Evolutionary conservation across 2,329 filamentous ascomycete species (phyloP).

Genomic region (Achaetomium macrosporum): DNA sequence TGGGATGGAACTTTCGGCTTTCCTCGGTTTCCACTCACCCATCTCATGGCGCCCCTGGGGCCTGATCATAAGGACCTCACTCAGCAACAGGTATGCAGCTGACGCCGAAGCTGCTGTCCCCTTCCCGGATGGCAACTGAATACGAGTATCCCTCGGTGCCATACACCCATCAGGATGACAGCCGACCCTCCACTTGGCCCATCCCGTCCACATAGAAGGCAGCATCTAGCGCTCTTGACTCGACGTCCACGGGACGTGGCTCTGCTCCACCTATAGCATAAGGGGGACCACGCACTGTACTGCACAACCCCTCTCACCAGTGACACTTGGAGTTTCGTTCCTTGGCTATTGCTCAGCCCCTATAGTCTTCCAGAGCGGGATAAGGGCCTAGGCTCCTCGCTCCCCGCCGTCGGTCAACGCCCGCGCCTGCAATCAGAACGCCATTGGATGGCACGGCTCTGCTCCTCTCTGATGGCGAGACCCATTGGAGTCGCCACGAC

Average conservation of each 20-base stretch:
- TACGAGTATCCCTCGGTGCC: neutral
- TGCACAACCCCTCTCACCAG: slow-evolving; percentile 7
- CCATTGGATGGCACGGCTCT: slow-evolving; percentile 17
- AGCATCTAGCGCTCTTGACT: slow-evolving; percentile 2
- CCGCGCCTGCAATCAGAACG: slow-evolving; percentile 6
- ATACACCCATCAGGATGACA: neutral
- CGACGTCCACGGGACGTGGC: neutral
- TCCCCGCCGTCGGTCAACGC: slow-evolving; percentile 11
- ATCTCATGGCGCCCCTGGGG: neutral
- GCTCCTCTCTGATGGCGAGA: slow-evolving; percentile 16
- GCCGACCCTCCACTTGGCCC: slow-evolving; percentile 4
- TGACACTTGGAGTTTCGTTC: neutral
- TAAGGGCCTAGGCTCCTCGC: slow-evolving; percentile 6
- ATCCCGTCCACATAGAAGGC: neutral
- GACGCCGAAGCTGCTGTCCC: neutral
- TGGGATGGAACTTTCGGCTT: neutral
- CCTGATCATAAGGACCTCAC: neutral
- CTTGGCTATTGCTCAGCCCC: slow-evolving; percentile 13
- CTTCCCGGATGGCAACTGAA: neutral
- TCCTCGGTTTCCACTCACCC: neutral
- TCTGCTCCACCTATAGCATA: slow-evolving; percentile 11
- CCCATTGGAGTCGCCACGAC: slow-evolving; percentile 15
- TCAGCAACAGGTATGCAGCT: neutral
- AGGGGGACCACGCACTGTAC: slow-evolving; percentile 14
- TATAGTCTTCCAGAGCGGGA: slow-evolving; percentile 6